Base-by-base conservation (phyloP, 768 basidiomycete species). In the Russula emetica region DNA sequence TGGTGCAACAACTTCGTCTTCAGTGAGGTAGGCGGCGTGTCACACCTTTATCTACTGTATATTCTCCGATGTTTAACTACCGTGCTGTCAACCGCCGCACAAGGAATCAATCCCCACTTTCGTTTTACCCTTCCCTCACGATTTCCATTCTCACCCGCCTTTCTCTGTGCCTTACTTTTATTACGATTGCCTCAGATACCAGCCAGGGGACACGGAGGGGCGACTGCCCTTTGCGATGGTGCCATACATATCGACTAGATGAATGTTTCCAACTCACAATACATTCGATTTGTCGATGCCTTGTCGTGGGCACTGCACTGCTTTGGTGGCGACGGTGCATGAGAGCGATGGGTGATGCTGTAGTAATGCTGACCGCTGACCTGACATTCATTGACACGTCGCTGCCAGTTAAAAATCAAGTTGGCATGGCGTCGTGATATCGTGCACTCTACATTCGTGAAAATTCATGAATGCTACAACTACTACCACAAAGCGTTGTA, bases 31-130 rank as follows among this genome's bases (percentile, higher is more conserved):
- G 59, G 64, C 60, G 26, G 50, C 34, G 45, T 36, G 47, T 52
- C 55, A 44, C 42, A 32, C 16, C 61, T 51, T 64, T 56, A 65
- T 61, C 60, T 61, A 34, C 32, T 9, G 32, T 34, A 64, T 65
- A 44, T 65, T 61, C 60, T 65, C 49, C 50, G 60, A 57, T 56
- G 64, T 61, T 61, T 52, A 56, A 65, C 42, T 61, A 52, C 45
- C 30, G 38, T 60, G 47, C 55, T 20, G 54, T 45, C 54, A 36
- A 55, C 40, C 58, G 13, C 38, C 38, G 20, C 18, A 40, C 53
- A 61, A 38, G 47, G 50, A 53, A 42, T 26, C 32, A 34, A 22
- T 13, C 38, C 53, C 47, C 47, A 49, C 42, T 64, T 64, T 60
- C 53, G 45, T 45, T 55, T 55, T 38, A 32, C 14, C 44, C 28